Evolutionary conservation across 495 filamentous ascomycete genomes (phyloP).

Genomic region (Aspergillus affinis): DNA sequence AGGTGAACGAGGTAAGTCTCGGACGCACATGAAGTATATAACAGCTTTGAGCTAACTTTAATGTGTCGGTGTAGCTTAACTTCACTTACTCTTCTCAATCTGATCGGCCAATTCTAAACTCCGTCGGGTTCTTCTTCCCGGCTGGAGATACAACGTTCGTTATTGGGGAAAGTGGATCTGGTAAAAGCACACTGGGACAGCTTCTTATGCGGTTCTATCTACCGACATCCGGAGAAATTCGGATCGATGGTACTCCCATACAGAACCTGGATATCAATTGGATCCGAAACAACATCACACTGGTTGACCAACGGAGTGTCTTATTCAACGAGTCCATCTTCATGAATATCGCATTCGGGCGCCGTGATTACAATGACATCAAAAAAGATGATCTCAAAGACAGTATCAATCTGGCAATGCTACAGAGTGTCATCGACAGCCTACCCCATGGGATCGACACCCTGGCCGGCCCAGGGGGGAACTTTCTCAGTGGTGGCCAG

Average conservation of each 20-base stretch:
- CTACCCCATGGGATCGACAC: constrained; percentile 78
- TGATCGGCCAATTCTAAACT: constrained; percentile 57
- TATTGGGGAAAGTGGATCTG: constrained; percentile 84
- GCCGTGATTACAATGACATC: constrained; percentile 46
- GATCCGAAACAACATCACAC: constrained; percentile 75
- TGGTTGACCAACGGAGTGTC: constrained; percentile 79
- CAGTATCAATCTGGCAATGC: constrained; percentile 60
- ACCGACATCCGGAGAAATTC: constrained; percentile 62
- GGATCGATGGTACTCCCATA: constrained; percentile 67
- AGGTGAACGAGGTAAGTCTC: constrained; percentile 64
- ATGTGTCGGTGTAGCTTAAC: constrained; percentile 48
- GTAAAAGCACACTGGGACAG: constrained; percentile 87
- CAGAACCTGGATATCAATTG: constrained; percentile 63
- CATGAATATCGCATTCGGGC: constrained; percentile 79
- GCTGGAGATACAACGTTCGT: constrained; percentile 76
- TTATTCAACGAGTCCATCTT: constrained; percentile 84
- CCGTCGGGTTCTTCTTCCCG: constrained; percentile 65
- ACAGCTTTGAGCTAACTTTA: background rate
- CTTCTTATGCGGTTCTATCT: constrained; percentile 76
- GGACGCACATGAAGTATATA: background rate
- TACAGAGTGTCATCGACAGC: constrained; percentile 67
- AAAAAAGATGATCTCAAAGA: constrained; percentile 54
- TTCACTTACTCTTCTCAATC: constrained; percentile 84
- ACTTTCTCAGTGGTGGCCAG: constrained; percentile 81
- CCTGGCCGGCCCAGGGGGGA: constrained; percentile 65